phyloP scores from a whole-genome alignment of 306 rosid species.

The Ziziphus jujuba region DNA sequence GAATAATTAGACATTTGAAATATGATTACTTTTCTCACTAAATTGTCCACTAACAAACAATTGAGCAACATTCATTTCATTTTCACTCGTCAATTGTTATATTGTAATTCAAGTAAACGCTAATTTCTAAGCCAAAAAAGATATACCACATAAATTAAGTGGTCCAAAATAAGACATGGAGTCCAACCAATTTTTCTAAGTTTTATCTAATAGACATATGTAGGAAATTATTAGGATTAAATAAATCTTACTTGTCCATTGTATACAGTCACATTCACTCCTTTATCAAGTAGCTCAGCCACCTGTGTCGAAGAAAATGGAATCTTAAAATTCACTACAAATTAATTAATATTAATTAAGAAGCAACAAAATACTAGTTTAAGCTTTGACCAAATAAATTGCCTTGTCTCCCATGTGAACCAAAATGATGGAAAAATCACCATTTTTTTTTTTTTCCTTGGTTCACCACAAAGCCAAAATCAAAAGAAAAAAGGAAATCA shows the following conservation, averaged over 20 bases:
- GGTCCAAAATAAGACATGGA: conserved; percentile 1
- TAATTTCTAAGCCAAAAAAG: not conserved
- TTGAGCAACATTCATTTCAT: not conserved
- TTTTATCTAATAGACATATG: not conserved
- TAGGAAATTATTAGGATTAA: too few relatives aligned
- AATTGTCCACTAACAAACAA: not conserved
- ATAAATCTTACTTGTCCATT: conserved; percentile 73
- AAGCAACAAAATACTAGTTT: not conserved
- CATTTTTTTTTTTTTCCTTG: too few relatives aligned
- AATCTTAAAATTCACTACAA: not conserved
- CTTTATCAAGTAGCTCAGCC: conserved; percentile 73
- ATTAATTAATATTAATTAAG: not conserved
- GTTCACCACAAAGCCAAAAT: not conserved
- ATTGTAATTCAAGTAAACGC: not conserved
- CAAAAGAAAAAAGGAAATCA: not conserved
- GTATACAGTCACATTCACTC: conserved; percentile 80
- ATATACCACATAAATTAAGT: conserved; percentile 4
- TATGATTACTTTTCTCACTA: not conserved
- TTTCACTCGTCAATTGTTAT: not conserved
- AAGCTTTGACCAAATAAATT: not conserved
- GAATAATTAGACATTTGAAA: too few relatives aligned
- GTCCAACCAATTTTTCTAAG: not conserved
- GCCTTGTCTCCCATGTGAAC: not conserved
- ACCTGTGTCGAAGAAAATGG: conserved; percentile 37
- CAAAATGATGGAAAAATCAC: not conserved